Base-by-base conservation (phyloP, 192 early-diverging fungal genomes). In the Rhizoclosmatium globosum region DNA sequence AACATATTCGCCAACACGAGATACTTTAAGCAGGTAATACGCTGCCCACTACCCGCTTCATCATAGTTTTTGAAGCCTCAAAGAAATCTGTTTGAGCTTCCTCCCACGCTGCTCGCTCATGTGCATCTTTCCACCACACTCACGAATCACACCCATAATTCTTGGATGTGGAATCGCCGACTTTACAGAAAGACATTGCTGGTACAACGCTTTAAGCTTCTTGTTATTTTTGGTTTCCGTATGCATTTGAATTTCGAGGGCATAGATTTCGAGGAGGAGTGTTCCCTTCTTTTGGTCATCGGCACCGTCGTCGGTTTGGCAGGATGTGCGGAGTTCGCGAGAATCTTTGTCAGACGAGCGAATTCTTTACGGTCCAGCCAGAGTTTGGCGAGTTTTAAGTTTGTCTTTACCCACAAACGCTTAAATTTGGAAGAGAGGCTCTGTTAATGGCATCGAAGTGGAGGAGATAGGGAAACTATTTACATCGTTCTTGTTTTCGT, bases 41-140 rank as follows among this genome's bases (percentile, higher is more conserved):
- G 92, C 80, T 96, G 96, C 19, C 89, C 91, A 77, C 92, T 94
- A 53, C 97, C 97, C 0, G 97, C 96, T 82, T 99, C 97, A 79
- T 99, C 96, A 82, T 97, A 99, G 78, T 96, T 97, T 68, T 96
- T 96, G 86, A 99, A 99, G 96, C 94, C 67, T 98, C 96, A 83
- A 98, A 99, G 78, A 99, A 97, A 78, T 96, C 95, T 3, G 92
- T 88, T 81, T 97, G 93, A 0, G 97, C 97, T 80, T 93, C 86
- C 61, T 93, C 90, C 97, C 97, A 99, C 71, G 94, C 90, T 83
- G 94, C 91, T 87, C 97, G 64, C 86, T 86, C 96, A 99, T 98
- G 82, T 96, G 94, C 95, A 99, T 97, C 78, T 98, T 99, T 38
- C 97, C 97, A 43, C 96, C 97, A 80, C 95, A 97, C 87, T 98